A percentile compares a stretch with the other conserved stretches of the same genome.
phyloP scores from a whole-genome alignment of 768 basidiomycete species.

The Cyclocybe aegerita region DNA sequence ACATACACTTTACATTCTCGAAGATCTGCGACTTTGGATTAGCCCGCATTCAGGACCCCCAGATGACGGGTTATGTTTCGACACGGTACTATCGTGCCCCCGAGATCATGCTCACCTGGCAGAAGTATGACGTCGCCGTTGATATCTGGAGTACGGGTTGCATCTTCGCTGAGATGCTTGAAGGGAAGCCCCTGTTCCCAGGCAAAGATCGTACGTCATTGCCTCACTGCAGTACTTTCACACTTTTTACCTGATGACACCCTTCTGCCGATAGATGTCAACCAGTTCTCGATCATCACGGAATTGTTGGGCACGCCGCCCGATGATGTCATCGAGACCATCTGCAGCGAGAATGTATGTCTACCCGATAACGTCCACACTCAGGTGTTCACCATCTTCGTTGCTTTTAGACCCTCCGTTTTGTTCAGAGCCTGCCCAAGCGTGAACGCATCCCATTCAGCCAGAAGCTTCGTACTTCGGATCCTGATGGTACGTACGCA shows the following conservation, averaged over 20 bases:
- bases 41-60: slow-evolving; percentile 97
- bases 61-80: slow-evolving; percentile 99
- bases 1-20: slow-evolving; percentile 7
- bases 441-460: slow-evolving; percentile 93
- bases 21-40: slow-evolving; percentile 99
- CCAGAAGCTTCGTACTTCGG: slow-evolving; percentile 87
- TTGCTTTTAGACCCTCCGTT: slow-evolving; percentile 79
- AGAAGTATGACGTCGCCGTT: slow-evolving; percentile 99
- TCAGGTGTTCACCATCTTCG: neutral
- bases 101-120: slow-evolving; percentile 99
- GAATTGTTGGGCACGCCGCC: slow-evolving; percentile 98
- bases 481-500: slow-evolving; percentile 70
- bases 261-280: slow-evolving; percentile 71
- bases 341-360: slow-evolving; percentile 91
- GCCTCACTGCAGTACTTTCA: slow-evolving; percentile 1
- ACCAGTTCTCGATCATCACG: slow-evolving; percentile 99
- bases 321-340: slow-evolving; percentile 99
- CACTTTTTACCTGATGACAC: slow-evolving; percentile 7
- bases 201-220: slow-evolving; percentile 93
- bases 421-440: slow-evolving; percentile 98
- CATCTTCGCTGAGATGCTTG: slow-evolving; percentile 99
- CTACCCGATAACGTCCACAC: slow-evolving; percentile 10
- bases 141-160: slow-evolving; percentile 99
- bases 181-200: slow-evolving; percentile 97
- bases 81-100: slow-evolving; percentile 99